Evolutionary conservation across 768 basidiomycete species (phyloP).

Genomic region (Kwoniella botswanensis): DNA sequence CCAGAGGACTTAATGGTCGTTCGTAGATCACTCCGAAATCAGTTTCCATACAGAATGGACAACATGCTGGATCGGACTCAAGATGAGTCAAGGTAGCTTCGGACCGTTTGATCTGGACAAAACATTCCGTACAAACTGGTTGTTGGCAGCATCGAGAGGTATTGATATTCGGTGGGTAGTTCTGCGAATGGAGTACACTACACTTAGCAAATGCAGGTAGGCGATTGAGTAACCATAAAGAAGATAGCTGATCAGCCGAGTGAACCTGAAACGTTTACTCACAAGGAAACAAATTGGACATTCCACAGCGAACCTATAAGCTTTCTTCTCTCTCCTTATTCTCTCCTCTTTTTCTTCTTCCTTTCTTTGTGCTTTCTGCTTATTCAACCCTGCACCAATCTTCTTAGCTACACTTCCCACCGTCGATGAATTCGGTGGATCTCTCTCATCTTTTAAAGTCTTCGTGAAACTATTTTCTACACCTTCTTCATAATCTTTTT

Average conservation of each 20-base stretch:
- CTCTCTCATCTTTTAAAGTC: constrained; percentile 39
- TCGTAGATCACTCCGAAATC: constrained; percentile 93
- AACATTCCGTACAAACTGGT: constrained; percentile 97
- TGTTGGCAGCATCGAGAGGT: constrained; percentile 98
- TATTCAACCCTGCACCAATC: constrained; percentile 32
- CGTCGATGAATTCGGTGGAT: neutral
- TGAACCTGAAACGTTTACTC: constrained; percentile 56
- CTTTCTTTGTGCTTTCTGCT: constrained; percentile 33
- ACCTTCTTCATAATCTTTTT: constrained; percentile 44
- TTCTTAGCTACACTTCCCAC: constrained; percentile 39
- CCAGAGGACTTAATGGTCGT: constrained; percentile 60
- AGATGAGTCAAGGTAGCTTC: constrained; percentile 95
- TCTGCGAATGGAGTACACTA: constrained; percentile 63
- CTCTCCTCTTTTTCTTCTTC: constrained; percentile 41
- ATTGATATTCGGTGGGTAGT: constrained; percentile 96
- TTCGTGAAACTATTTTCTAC: constrained; percentile 52
- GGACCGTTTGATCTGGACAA: constrained; percentile 95
- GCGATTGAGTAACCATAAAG: neutral
- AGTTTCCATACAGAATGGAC: constrained; percentile 96
- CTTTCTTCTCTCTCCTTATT: constrained; percentile 69
- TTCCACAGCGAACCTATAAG: constrained; percentile 84
- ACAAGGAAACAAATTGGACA: constrained; percentile 99
- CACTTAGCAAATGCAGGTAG: too few relatives aligned
- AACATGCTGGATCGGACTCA: constrained; percentile 94
- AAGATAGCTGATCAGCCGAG: neutral